These are phyloP conservation scores for Scheffersomyces segobiensis DNA, from an alignment of 1,139 yeast species.

Conservation along the genomic window DNA sequence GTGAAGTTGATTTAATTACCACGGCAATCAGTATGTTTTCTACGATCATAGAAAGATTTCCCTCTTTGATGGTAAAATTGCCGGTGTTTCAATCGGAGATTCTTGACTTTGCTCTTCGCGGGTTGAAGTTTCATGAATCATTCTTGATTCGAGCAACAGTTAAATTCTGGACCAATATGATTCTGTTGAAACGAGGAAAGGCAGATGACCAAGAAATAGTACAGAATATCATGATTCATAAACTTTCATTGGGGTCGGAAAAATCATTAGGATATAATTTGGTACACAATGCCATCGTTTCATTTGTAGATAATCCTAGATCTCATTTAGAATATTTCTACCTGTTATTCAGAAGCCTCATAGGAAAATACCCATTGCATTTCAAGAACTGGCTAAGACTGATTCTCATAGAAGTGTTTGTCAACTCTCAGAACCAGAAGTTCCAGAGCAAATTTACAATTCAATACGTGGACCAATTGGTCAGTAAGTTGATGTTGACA, in stretches of 20 bases:
- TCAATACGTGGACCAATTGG: constrained; percentile 32
- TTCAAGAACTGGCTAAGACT: constrained; percentile 48
- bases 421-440: constrained; percentile 14
- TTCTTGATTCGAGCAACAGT: constrained; percentile 62
- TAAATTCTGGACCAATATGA: constrained; percentile 64
- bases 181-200: constrained; percentile 55
- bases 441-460: constrained; percentile 1
- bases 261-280: constrained; percentile 39
- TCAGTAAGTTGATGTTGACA: constrained; percentile 58
- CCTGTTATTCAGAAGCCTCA: constrained; percentile 53
- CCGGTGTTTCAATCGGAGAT: constrained; percentile 32
- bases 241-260: constrained; percentile 1
- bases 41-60: constrained; percentile 50
- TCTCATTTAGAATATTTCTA: constrained; percentile 61
- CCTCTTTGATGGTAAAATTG: constrained; percentile 46
- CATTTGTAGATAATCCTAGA: constrained; percentile 53
- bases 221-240: constrained; percentile 30
- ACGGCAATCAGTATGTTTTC: constrained; percentile 42
- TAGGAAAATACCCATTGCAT: constrained; percentile 52
- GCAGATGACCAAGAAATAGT: constrained; percentile 45
- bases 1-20: constrained; percentile 57
- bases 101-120: constrained; percentile 42
- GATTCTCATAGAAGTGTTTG: constrained; percentile 28
- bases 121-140: constrained; percentile 58
- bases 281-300: constrained; percentile 27